Percentiles rank a stretch among this genome's conserved stretches.
Evolutionary conservation across 495 filamentous ascomycete species (phyloP).

Genomic region (Aspergillus cristatus): DNA sequence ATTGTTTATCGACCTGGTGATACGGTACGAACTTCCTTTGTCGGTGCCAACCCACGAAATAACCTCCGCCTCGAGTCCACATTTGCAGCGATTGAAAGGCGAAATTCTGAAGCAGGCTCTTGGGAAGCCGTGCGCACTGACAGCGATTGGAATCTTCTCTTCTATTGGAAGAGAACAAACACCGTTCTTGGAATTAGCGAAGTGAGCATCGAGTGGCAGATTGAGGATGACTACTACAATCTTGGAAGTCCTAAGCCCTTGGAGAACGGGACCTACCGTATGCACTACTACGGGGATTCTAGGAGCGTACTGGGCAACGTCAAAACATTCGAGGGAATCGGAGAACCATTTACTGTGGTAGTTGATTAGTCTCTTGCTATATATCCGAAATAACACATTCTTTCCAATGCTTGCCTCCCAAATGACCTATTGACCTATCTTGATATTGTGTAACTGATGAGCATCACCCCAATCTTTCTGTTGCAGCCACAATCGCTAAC

Average conservation of each 20-base stretch:
- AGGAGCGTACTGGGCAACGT: constrained; percentile 63
- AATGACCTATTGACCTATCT: too few relatives aligned
- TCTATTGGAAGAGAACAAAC: constrained; percentile 68
- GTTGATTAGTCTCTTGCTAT: not conserved
- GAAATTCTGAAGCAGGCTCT: constrained; percentile 32
- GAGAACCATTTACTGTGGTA: constrained; percentile 51
- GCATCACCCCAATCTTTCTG: too few relatives aligned
- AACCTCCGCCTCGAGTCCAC: constrained; percentile 70
- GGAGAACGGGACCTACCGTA: constrained; percentile 58
- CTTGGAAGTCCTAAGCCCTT: constrained; percentile 29
- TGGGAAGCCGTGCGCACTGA: constrained; percentile 69
- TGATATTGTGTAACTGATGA: too few relatives aligned
- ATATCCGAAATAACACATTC: too few relatives aligned
- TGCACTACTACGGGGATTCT: constrained; percentile 79
- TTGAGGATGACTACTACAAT: constrained; percentile 44
- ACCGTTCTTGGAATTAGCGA: constrained; percentile 66
- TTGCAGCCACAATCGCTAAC: too few relatives aligned
- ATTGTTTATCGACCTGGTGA: constrained; percentile 47
- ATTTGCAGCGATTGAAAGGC: constrained; percentile 68
- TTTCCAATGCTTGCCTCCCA: too few relatives aligned
- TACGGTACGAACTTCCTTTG: constrained; percentile 56
- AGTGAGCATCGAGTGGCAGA: constrained; percentile 73
- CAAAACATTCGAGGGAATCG: constrained; percentile 65
- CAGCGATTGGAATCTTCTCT: constrained; percentile 72
- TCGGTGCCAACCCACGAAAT: constrained; percentile 87